phyloP scores from a whole-genome alignment of 495 filamentous ascomycete species.

The Aspergillus homomorphus region DNA sequence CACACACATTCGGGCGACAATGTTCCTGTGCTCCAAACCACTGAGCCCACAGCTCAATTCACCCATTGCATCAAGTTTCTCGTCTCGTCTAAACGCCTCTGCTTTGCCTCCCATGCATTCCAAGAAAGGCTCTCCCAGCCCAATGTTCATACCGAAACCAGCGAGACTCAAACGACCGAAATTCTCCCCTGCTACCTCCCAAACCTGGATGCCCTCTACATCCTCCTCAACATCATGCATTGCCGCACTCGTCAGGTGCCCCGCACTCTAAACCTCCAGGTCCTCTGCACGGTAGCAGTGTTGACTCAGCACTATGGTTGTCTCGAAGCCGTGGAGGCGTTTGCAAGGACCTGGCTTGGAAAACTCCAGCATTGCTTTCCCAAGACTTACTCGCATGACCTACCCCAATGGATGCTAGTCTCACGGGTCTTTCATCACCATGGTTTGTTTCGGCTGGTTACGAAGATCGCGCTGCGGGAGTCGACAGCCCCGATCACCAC shows the following conservation, averaged over 20 bases:
- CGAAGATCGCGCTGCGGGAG: not conserved
- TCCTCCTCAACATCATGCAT: slow-evolving; percentile 50
- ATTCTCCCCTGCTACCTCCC: slow-evolving; percentile 23
- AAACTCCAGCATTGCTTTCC: slow-evolving; percentile 14
- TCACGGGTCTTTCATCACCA: slow-evolving; percentile 22
- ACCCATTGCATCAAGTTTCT: slow-evolving; percentile 16
- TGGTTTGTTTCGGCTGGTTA: slow-evolving; percentile 4
- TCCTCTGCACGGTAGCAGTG: slow-evolving; percentile 43
- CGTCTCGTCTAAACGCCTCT: slow-evolving; percentile 47
- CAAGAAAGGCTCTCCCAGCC: not conserved
- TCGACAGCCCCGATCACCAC: not conserved
- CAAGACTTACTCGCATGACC: slow-evolving; percentile 15
- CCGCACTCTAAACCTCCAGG: slow-evolving; percentile 30
- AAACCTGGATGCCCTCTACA: slow-evolving; percentile 38
- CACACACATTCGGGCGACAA: not conserved
- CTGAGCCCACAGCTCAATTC: not conserved
- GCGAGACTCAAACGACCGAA: slow-evolving; percentile 3
- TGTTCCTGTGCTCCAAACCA: not conserved
- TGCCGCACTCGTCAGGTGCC: slow-evolving; percentile 40
- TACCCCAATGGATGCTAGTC: slow-evolving; percentile 31
- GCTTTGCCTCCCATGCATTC: slow-evolving; percentile 42
- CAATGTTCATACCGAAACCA: too few relatives aligned
- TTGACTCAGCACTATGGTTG: slow-evolving; percentile 50
- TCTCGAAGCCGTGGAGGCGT: slow-evolving; percentile 41
- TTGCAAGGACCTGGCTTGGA: slow-evolving; percentile 41